Conservation (phyloP, 805 yeast genomes). For the Wickerhamiella sorbophila region DNA sequence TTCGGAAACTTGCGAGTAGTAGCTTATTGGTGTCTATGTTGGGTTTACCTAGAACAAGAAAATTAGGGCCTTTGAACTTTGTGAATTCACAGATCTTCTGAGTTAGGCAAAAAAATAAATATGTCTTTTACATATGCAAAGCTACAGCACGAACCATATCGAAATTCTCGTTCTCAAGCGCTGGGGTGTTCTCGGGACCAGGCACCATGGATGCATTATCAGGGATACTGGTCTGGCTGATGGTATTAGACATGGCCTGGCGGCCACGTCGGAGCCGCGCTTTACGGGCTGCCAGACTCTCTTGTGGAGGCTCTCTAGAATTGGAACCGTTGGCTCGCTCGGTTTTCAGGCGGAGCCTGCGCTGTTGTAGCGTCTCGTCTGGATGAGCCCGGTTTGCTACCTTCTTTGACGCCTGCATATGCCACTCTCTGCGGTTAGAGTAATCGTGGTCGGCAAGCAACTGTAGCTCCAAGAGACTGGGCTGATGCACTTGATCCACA, state of each 20-base stretch:
- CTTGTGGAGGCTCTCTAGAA: slow-evolving; percentile 6
- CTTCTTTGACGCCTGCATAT: slow-evolving; percentile 10
- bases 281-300: slow-evolving; percentile 18
- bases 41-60: neutral
- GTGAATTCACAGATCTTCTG: neutral
- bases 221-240: neutral
- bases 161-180: slow-evolving; percentile 1
- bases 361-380: slow-evolving; percentile 22
- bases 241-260: neutral
- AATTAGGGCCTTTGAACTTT: neutral
- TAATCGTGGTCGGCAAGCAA: slow-evolving; percentile 21
- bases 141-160: slow-evolving; percentile 8
- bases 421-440: slow-evolving; percentile 18
- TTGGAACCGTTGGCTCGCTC: slow-evolving; percentile 4
- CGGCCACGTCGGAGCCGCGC: slow-evolving; percentile 9
- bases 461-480: slow-evolving; percentile 23
- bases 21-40: neutral
- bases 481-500: slow-evolving; percentile 17
- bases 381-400: slow-evolving; percentile 13
- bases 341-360: slow-evolving; percentile 19
- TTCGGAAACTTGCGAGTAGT: neutral
- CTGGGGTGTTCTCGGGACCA: neutral
- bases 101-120: neutral
- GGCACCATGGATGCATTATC: neutral
- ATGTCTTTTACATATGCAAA: neutral